Evolutionary conservation across 2,329 filamentous ascomycete genomes (phyloP).

Genomic region (Colletotrichum sojae): DNA sequence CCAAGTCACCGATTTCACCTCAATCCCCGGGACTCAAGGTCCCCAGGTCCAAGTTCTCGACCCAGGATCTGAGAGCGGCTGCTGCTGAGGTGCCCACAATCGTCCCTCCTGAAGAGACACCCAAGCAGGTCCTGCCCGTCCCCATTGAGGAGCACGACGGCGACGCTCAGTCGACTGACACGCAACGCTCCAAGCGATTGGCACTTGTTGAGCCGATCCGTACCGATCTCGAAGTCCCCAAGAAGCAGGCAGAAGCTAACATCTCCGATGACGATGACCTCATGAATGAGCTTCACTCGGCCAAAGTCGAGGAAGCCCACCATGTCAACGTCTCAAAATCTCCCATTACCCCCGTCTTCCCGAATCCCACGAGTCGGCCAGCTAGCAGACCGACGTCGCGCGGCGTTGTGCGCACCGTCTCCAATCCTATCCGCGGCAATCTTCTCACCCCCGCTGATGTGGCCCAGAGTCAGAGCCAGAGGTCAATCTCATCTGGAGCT

Average conservation of each 20-base stretch:
- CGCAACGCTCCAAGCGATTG: slow-evolving; percentile 53
- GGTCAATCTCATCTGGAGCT: slow-evolving; percentile 71
- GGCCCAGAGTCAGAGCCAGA: slow-evolving; percentile 53
- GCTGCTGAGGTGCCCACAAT: slow-evolving; percentile 42
- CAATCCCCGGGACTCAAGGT: slow-evolving; percentile 44
- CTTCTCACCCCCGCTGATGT: slow-evolving; percentile 62
- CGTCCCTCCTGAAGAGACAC: slow-evolving; percentile 15
- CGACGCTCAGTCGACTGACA: slow-evolving; percentile 47
- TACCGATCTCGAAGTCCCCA: slow-evolving; percentile 59
- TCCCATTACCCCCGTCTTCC: slow-evolving; percentile 79
- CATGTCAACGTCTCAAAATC: slow-evolving; percentile 85
- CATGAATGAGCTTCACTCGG: slow-evolving; percentile 87
- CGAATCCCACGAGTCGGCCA: slow-evolving; percentile 48
- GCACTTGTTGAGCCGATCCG: slow-evolving; percentile 67
- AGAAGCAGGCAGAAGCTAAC: slow-evolving; percentile 59
- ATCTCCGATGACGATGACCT: slow-evolving; percentile 82
- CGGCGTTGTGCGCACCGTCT: slow-evolving; percentile 53
- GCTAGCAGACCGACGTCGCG: slow-evolving; percentile 50
- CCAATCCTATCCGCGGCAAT: slow-evolving; percentile 60
- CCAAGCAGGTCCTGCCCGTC: slow-evolving; percentile 27
- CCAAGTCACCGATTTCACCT: slow-evolving; percentile 38
- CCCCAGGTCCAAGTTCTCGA: slow-evolving; percentile 61
- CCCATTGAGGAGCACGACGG: slow-evolving; percentile 43
- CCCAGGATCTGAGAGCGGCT: slow-evolving; percentile 51
- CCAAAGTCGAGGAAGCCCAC: slow-evolving; percentile 86